Conservation (phyloP, 768 basidiomycete genomes). For the Pisolithus microcarpus region DNA sequence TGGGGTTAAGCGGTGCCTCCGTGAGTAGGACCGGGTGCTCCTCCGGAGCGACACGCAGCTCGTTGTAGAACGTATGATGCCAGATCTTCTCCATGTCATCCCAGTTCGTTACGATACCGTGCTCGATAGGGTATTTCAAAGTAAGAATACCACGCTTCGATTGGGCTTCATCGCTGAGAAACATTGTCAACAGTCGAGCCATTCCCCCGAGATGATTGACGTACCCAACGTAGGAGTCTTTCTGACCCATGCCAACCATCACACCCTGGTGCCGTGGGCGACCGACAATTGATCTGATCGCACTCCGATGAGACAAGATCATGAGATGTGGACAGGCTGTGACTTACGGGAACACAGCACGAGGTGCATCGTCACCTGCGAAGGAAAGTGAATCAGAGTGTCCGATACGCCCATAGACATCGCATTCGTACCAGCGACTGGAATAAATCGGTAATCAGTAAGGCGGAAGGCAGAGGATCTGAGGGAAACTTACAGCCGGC, state of each 20-base stretch:
- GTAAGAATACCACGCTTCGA: constrained; percentile 93
- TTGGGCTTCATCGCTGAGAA: constrained; percentile 75
- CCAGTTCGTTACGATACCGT: constrained; percentile 97
- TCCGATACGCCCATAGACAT: background rate
- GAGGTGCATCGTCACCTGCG: constrained; percentile 80
- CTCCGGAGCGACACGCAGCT: constrained; percentile 70
- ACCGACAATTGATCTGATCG: constrained; percentile 78
- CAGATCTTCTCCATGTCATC: constrained; percentile 99
- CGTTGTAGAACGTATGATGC: constrained; percentile 94
- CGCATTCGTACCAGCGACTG: constrained; percentile 54
- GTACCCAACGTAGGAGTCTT: constrained; percentile 94
- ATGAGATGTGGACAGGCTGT: constrained; percentile 4
- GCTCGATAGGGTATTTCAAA: constrained; percentile 89
- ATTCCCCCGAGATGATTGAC: constrained; percentile 2
- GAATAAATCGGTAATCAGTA: constrained; percentile 15
- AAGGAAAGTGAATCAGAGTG: constrained; percentile 13
- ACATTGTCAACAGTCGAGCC: constrained; percentile 9
- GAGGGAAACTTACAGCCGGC: constrained; percentile 77
- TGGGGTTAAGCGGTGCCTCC: constrained; percentile 68
- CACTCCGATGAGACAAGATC: constrained; percentile 8
- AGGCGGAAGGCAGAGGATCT: constrained; percentile 6
- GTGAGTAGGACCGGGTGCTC: constrained; percentile 70
- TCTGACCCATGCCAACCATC: constrained; percentile 96
- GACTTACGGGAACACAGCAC: constrained; percentile 92
- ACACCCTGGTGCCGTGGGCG: constrained; percentile 92